phyloP scores from a whole-genome alignment of 2,329 filamentous ascomycete species.

The Neonectria faginata region DNA sequence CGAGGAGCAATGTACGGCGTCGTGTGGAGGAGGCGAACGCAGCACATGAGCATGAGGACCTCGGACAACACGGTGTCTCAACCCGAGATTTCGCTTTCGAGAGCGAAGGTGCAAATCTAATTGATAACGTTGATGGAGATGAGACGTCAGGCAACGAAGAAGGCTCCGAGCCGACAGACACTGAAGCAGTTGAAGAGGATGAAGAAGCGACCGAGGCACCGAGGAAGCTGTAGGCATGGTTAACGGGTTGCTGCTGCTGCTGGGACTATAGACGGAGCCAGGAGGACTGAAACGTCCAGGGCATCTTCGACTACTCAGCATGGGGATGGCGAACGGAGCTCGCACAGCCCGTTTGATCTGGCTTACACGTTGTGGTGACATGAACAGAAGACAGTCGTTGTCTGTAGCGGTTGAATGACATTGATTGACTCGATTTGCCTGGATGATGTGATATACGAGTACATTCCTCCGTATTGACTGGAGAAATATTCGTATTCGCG shows the following conservation, averaged over 20 bases:
- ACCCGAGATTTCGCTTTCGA: conserved; percentile 12
- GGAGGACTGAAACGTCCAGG: conserved; percentile 12
- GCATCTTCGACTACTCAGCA: background rate
- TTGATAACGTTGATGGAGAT: background rate
- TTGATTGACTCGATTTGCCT: conserved; percentile 1
- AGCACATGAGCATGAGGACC: background rate
- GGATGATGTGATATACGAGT: background rate
- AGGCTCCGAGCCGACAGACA: background rate
- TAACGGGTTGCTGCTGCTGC: conserved; percentile 9
- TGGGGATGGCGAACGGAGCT: background rate
- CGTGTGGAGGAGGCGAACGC: conserved; percentile 13
- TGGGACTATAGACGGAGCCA: background rate
- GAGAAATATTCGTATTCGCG: background rate
- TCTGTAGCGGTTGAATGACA: conserved; percentile 18
- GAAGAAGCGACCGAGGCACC: background rate
- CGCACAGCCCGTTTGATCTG: conserved; percentile 7
- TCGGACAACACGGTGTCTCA: conserved; percentile 4
- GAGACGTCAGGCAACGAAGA: background rate
- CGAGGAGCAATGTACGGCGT: conserved; percentile 7
- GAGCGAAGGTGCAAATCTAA: background rate
- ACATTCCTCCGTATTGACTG: background rate
- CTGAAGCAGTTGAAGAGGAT: background rate
- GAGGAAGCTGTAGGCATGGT: conserved; percentile 19
- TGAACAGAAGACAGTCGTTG: background rate
- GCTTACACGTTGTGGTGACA: conserved; percentile 1